Percentiles rank a stretch among this genome's conserved stretches.
Evolutionary conservation across 768 basidiomycete species (phyloP).

Genomic region (Mrakia gelida): DNA sequence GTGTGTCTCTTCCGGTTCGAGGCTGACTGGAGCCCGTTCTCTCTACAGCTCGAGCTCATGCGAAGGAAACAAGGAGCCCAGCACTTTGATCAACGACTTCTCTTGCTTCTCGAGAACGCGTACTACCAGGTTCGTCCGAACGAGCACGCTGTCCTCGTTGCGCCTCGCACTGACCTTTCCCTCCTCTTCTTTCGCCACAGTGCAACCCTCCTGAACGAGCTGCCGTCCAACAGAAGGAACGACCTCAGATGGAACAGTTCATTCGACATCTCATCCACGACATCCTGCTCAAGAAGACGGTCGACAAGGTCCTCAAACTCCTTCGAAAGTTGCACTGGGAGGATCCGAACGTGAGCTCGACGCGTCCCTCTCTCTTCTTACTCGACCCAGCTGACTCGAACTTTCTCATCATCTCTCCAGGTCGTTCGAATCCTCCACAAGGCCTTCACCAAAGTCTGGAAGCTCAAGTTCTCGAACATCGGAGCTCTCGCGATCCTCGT

Average conservation of each 20-base stretch:
- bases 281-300: conserved; percentile 83
- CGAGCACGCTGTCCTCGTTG: not conserved
- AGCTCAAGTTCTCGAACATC: conserved; percentile 87
- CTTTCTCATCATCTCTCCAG: conserved; percentile 33
- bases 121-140: conserved; percentile 76
- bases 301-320: conserved; percentile 92
- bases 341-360: conserved; percentile 50
- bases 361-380: not conserved
- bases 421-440: conserved; percentile 68
- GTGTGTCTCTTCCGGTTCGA: no score
- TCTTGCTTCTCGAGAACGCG: conserved; percentile 88
- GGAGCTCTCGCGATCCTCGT: conserved; percentile 87
- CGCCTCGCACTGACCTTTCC: not conserved
- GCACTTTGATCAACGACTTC: conserved; percentile 86
- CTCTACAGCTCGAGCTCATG: conserved; percentile 77
- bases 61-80: conserved; percentile 87
- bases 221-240: conserved; percentile 76
- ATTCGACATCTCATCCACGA: conserved; percentile 93
- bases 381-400: not conserved
- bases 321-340: conserved; percentile 95
- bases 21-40: not conserved
- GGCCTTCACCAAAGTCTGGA: conserved; percentile 97
- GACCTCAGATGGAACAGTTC: conserved; percentile 83
- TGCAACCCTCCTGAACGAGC: conserved; percentile 95
- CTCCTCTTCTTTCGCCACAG: conserved; percentile 46